A percentile compares a stretch with the other conserved stretches of the same genome.
phyloP scores from a whole-genome alignment of 2,329 filamentous ascomycete genomes.

The Geosmithia putterillii region DNA sequence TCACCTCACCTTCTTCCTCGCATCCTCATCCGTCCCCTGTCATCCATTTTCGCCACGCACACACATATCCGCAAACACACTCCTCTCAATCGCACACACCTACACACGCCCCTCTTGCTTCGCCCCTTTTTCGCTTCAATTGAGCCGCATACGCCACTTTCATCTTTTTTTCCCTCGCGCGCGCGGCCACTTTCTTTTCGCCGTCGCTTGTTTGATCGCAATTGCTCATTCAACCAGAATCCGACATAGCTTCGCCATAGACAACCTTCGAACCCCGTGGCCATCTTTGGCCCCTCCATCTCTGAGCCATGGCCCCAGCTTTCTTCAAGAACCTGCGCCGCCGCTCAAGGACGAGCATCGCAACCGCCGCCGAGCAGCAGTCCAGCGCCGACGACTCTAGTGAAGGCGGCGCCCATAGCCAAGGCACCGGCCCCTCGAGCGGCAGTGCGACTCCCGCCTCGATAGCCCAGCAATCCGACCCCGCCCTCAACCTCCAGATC shows the following conservation, averaged over 20 bases:
- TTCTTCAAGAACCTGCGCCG: conserved; percentile 57
- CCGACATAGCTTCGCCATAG: neutral
- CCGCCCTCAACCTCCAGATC: conserved; percentile 48
- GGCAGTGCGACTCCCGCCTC: conserved; percentile 67
- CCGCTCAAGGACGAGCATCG: conserved; percentile 64
- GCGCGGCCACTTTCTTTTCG: neutral
- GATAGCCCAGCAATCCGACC: conserved; percentile 53
- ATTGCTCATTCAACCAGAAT: neutral
- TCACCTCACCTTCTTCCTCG: neutral
- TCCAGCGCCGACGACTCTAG: conserved; percentile 47
- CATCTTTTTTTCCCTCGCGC: neutral
- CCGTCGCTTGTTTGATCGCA: neutral
- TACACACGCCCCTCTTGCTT: neutral
- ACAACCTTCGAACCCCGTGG: neutral
- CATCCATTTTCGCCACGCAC: neutral
- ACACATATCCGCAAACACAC: too few species aligned
- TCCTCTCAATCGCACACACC: neutral
- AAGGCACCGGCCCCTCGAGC: conserved; percentile 50
- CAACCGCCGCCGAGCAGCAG: conserved; percentile 47
- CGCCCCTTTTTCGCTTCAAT: neutral
- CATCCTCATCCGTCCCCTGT: too few species aligned
- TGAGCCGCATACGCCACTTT: neutral
- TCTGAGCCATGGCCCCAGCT: conserved; percentile 1
- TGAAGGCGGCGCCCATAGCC: conserved; percentile 38
- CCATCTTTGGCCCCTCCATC: neutral